Evolutionary conservation across 208 protist species (phyloP).

Genomic region (Trypanosoma cruzi): DNA sequence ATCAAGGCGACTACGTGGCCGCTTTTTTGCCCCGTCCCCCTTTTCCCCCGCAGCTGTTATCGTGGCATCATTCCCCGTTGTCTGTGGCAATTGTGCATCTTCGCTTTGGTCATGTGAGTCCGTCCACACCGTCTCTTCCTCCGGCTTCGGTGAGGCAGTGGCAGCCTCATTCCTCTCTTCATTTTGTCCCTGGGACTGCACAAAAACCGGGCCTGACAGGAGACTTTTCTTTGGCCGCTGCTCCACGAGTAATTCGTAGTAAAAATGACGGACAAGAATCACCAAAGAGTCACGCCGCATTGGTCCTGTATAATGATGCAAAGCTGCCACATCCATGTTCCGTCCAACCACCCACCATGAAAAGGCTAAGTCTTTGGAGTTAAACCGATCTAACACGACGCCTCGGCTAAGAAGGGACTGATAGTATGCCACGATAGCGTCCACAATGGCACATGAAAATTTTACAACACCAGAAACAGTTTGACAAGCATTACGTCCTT

Average conservation of each 20-base stretch:
- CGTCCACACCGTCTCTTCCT: constrained; percentile 8
- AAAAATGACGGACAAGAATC: constrained; percentile 71
- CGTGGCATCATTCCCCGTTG: too few species aligned
- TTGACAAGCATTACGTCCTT: background rate
- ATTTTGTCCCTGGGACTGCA: background rate
- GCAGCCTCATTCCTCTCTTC: background rate
- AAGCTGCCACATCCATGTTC: constrained; percentile 66
- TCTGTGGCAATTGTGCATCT: too few species aligned
- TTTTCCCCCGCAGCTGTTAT: background rate
- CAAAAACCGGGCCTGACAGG: background rate
- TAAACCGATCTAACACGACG: constrained; percentile 84
- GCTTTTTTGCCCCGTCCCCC: background rate
- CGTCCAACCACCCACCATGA: constrained; percentile 82
- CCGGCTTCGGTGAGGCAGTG: background rate
- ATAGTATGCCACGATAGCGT: constrained; percentile 68
- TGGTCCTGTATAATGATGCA: constrained; percentile 39
- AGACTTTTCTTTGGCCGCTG: constrained; percentile 22
- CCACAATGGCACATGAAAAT: constrained; percentile 34
- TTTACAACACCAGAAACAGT: constrained; percentile 7
- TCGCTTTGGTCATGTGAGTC: constrained; percentile 7
- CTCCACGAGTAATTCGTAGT: constrained; percentile 62
- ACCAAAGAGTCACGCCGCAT: constrained; percentile 69
- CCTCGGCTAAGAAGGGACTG: constrained; percentile 76
- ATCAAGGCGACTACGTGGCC: constrained; percentile 28
- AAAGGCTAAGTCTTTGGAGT: constrained; percentile 81